Conservation (phyloP, 768 basidiomycete genomes). For the Pleurotus eryngii region DNA sequence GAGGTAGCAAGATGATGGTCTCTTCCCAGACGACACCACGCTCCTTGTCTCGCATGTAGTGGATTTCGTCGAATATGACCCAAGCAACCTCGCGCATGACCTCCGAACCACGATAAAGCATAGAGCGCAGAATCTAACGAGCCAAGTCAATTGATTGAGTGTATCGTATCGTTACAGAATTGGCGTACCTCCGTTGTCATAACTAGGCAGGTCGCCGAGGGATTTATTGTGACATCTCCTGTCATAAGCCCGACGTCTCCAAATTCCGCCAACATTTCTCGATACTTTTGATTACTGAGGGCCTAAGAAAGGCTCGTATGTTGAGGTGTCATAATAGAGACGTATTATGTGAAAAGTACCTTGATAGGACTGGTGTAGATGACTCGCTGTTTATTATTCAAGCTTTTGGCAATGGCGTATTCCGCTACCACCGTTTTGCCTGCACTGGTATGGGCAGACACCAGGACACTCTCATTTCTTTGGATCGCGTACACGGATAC, state of each 20-base stretch:
- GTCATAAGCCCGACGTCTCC: conserved; percentile 99
- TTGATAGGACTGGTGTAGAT: conserved; percentile 99
- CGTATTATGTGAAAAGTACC: conserved; percentile 47
- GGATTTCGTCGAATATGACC: conserved; percentile 99
- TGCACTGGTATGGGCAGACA: conserved; percentile 97
- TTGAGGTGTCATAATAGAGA: conserved; percentile 1
- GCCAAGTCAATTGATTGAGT: too few relatives aligned
- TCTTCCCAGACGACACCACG: conserved; percentile 99
- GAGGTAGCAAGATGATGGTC: conserved; percentile 95
- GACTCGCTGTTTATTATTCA: conserved; percentile 91
- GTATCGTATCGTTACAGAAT: too few relatives aligned
- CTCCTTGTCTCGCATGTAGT: conserved; percentile 99
- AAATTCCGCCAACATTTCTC: conserved; percentile 96
- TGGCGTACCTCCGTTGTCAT: conserved; percentile 92
- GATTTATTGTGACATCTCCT: conserved; percentile 98
- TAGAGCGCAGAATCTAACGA: conserved; percentile 91
- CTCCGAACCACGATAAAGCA: conserved; percentile 98
- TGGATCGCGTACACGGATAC: conserved; percentile 95
- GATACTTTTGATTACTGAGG: conserved; percentile 97
- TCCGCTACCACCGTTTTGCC: conserved; percentile 99
- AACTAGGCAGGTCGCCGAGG: conserved; percentile 92
- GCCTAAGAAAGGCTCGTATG: conserved; percentile 51
- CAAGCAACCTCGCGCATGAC: conserved; percentile 99
- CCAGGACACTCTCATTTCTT: conserved; percentile 94
- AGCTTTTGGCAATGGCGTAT: conserved; percentile 96